Conservation (phyloP, 805 yeast species). For the Yarrowia bubula region DNA sequence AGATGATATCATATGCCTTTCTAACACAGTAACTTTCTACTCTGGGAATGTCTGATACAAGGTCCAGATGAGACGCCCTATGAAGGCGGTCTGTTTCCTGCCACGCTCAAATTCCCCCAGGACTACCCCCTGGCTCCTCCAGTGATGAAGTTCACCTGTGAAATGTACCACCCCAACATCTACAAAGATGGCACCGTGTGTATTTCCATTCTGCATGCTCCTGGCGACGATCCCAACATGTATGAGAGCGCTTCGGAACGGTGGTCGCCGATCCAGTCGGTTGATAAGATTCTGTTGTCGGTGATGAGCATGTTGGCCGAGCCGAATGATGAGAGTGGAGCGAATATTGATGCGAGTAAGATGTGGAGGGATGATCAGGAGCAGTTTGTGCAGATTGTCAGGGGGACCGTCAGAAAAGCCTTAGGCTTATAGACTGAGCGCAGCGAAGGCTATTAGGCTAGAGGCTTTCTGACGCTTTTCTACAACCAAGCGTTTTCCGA, state of each 20-base stretch:
- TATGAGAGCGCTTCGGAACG: constrained; percentile 94
- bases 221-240: constrained; percentile 96
- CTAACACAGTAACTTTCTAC: constrained; percentile 50
- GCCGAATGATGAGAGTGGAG: constrained; percentile 95
- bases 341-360: constrained; percentile 75
- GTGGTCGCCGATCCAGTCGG: constrained; percentile 97
- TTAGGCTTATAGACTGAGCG: constrained; percentile 54
- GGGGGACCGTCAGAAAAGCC: constrained; percentile 63
- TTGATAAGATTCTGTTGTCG: constrained; percentile 90
- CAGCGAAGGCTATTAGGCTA: too few relatives aligned
- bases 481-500: too few relatives aligned
- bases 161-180: constrained; percentile 88
- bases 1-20: neutral
- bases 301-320: constrained; percentile 94
- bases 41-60: constrained; percentile 80
- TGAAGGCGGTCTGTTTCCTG: constrained; percentile 85
- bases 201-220: constrained; percentile 90
- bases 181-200: constrained; percentile 95
- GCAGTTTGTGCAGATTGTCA: constrained; percentile 64
- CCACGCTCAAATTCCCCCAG: constrained; percentile 63
- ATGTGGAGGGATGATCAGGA: constrained; percentile 85
- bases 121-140: constrained; percentile 88
- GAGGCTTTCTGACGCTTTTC: too few relatives aligned
- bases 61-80: constrained; percentile 85
- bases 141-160: constrained; percentile 67